Evolutionary conservation across 768 basidiomycete genomes (phyloP).

Genomic region (Phaffia tasmanica): DNA sequence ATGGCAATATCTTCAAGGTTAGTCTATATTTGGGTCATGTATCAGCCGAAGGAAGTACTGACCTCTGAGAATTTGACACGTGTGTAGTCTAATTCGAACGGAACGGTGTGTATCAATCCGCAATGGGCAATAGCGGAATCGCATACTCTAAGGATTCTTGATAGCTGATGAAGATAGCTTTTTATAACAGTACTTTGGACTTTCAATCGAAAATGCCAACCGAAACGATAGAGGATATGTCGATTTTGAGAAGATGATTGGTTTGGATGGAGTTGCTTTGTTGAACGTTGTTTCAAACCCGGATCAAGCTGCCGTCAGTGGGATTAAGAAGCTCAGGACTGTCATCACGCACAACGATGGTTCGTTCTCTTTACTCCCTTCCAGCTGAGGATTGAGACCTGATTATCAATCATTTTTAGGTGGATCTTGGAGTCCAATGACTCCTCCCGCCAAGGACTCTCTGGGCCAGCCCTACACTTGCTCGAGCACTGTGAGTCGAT

Average conservation of each 20-base stretch:
- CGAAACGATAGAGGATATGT: slow-evolving; percentile 77
- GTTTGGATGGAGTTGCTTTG: slow-evolving; percentile 88
- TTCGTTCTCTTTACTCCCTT: slow-evolving; percentile 28
- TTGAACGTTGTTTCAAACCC: slow-evolving; percentile 83
- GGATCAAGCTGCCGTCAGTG: slow-evolving; percentile 56
- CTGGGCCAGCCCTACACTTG: slow-evolving; percentile 63
- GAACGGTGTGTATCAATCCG: slow-evolving; percentile 44
- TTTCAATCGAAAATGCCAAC: slow-evolving; percentile 79
- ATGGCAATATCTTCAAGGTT: slow-evolving; percentile 60
- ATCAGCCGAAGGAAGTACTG: not conserved
- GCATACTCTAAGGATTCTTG: no score
- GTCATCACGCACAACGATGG: slow-evolving; percentile 96
- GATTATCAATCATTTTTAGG: slow-evolving; percentile 42
- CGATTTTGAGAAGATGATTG: slow-evolving; percentile 96
- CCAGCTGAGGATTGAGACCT: slow-evolving; percentile 4
- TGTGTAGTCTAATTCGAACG: slow-evolving; percentile 93
- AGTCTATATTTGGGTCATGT: not conserved
- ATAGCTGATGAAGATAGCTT: not conserved
- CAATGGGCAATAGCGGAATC: no score
- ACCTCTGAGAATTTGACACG: not conserved
- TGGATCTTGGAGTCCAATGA: slow-evolving; percentile 73
- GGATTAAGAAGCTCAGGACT: slow-evolving; percentile 64
- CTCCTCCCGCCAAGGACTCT: slow-evolving; percentile 65
- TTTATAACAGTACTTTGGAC: slow-evolving; percentile 55
- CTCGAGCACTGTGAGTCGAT: slow-evolving; percentile 48